phyloP scores from a whole-genome alignment of 768 basidiomycete genomes.

The Tylopilus sp. region DNA sequence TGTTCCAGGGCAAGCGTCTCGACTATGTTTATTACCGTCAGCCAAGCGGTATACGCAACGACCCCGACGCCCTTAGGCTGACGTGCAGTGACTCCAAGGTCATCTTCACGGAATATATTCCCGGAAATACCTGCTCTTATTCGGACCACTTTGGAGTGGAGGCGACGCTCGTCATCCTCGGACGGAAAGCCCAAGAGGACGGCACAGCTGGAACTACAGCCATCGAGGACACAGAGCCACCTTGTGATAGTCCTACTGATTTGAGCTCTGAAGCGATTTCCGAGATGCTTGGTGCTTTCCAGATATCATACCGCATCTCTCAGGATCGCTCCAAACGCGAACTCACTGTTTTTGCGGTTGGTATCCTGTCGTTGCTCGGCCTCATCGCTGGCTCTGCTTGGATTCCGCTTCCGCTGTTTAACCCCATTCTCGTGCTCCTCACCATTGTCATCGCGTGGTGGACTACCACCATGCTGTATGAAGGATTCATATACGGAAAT shows the following conservation, averaged over 20 bases:
- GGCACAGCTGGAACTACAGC: constrained; percentile 7
- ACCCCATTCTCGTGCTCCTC: constrained; percentile 74
- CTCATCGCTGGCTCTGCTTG: constrained; percentile 71
- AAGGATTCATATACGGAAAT: constrained; percentile 87
- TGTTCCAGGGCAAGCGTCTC: constrained; percentile 84
- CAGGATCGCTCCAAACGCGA: constrained; percentile 56
- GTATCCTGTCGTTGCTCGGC: constrained; percentile 56
- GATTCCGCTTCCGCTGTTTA: constrained; percentile 73
- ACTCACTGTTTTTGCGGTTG: constrained; percentile 58
- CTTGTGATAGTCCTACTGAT: constrained; percentile 34
- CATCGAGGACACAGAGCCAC: constrained; percentile 10
- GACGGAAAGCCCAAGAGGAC: constrained; percentile 7
- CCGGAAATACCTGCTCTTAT: constrained; percentile 71
- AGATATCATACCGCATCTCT: constrained; percentile 61
- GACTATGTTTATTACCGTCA: constrained; percentile 79
- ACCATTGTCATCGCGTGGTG: constrained; percentile 74
- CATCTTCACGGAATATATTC: constrained; percentile 71
- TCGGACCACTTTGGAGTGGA: constrained; percentile 96
- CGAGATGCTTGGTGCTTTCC: constrained; percentile 53
- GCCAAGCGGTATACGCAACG: constrained; percentile 36
- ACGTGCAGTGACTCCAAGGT: constrained; percentile 60
- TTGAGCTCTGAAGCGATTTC: constrained; percentile 41
- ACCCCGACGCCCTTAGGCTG: constrained; percentile 40
- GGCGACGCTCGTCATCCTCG: constrained; percentile 62
- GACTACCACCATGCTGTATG: constrained; percentile 88